phyloP scores from a whole-genome alignment of 805 yeast genomes.

The Dipodascus albidus region DNA sequence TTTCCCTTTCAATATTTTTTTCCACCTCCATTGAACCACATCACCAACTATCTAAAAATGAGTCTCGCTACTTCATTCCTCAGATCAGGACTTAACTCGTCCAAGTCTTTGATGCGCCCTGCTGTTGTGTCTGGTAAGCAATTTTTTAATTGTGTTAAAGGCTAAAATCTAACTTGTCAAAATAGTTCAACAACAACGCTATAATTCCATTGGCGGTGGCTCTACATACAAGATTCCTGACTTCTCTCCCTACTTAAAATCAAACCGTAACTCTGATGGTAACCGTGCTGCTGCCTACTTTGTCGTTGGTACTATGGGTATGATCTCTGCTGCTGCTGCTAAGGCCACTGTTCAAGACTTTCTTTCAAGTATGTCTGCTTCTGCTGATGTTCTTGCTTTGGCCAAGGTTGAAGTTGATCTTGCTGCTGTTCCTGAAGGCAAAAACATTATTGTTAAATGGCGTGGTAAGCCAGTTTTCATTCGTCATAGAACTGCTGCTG shows the following conservation, averaged over 20 bases:
- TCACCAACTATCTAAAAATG: neutral
- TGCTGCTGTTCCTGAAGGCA: constrained; percentile 90
- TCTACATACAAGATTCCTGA: constrained; percentile 88
- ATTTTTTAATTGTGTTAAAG: neutral
- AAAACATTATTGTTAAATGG: constrained; percentile 98
- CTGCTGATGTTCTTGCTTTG: constrained; percentile 98
- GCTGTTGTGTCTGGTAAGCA: neutral
- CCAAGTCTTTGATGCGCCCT: constrained; percentile 1
- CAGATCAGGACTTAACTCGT: constrained; percentile 2
- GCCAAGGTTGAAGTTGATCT: constrained; percentile 98
- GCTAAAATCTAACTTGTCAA: no score
- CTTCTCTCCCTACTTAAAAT: constrained; percentile 69
- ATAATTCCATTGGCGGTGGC: constrained; percentile 28
- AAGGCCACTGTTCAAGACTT: constrained; percentile 89
- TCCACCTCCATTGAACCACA: neutral
- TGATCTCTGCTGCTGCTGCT: constrained; percentile 87
- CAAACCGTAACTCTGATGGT: constrained; percentile 56
- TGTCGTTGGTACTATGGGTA: constrained; percentile 94
- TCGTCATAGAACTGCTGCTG: constrained; percentile 93
- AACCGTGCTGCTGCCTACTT: constrained; percentile 86
- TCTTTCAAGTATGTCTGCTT: constrained; percentile 88
- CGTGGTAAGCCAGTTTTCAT: constrained; percentile 99
- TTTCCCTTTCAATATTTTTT: neutral
- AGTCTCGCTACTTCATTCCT: constrained; percentile 2
- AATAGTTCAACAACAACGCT: neutral